Evolutionary conservation across 1,284 basidiomycete genomes (phyloP), one percentile per base, ranked within the genome.

Genomic region (Boletus austroedulis): DNA sequence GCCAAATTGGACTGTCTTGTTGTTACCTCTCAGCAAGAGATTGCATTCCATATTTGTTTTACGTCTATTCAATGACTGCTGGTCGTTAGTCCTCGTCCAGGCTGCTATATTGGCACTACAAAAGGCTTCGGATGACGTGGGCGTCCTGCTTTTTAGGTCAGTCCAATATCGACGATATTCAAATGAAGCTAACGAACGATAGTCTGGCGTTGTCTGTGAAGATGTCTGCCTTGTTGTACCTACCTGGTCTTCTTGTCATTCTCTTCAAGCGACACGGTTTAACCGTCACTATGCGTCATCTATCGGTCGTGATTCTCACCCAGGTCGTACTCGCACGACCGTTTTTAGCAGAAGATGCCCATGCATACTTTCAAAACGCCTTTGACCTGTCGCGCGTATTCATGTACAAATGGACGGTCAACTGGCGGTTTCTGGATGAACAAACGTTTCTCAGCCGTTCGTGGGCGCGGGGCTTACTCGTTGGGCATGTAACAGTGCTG

Each of bases 351-450:
- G 75, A 82, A 57, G 77, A 89, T 65, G 76, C 82, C 5, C 64
- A 73, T 61, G 78, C 84, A 19, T 99, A 99, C 75, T 67, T 94
- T 41, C 75, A 73, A 14, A 82, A 82, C 11, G 89, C 97, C 1
- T 99, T 97, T 72, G 88, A 99, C 71, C 80, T 99, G 57, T 87
- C 87, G 2, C 86, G 97, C 15, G 81, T 86, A 15, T 99, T 99
- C 76, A 76, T 97, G 38, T 97, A 92, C 77, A 87, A 92, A 70
- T 99, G 96, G 96, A 98, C 96, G 0, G 95, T 98, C 61, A 99
- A 99, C 71, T 99, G 97, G 95, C 83, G 93, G 36, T 92, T 98
- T 67, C 64, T 99, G 2, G 75, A 82, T 24, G 91, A 95, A 69
- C 76, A 83, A 15, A 77, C 75, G 0, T 99, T 99, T 75, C 73